These are phyloP conservation scores for Fagopyrum tataricum DNA, from an alignment of 148 eudicot genomes.

Conservation along the genomic window DNA sequence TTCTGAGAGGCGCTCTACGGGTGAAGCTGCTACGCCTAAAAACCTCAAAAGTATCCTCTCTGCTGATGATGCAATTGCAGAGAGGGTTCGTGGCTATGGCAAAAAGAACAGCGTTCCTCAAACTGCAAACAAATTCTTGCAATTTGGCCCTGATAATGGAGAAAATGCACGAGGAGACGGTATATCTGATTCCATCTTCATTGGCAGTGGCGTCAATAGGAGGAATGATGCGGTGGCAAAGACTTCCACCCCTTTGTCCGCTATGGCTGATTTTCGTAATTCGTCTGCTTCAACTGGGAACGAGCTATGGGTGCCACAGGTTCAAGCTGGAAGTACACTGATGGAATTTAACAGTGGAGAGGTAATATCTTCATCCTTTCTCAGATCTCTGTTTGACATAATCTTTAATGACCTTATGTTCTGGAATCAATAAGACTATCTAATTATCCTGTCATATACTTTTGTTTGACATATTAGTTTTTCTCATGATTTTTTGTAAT, in stretches of 20 bases:
- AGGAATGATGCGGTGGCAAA: not conserved
- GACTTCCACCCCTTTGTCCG: not conserved
- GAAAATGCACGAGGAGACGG: not conserved
- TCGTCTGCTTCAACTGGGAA: not conserved
- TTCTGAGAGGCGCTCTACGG: not conserved
- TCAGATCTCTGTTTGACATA: not conserved
- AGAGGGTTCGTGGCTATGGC: not conserved
- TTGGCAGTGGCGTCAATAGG: not conserved
- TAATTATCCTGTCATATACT: not conserved
- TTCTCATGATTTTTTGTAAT: not conserved
- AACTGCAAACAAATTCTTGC: constrained; percentile 3
- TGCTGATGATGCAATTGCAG: not conserved
- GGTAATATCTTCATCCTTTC: constrained; percentile 1
- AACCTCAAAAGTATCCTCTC: not conserved
- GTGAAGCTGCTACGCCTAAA: not conserved
- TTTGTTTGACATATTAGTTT: not conserved
- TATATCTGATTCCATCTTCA: constrained; percentile 6
- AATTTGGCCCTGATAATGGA: constrained; percentile 2
- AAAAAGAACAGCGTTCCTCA: not conserved
- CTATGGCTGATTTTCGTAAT: not conserved
- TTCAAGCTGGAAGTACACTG: constrained; percentile 1
- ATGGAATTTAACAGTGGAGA: not conserved
- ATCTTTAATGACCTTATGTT: not conserved
- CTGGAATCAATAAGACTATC: not conserved
- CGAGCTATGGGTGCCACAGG: not conserved